phyloP scores from a whole-genome alignment of 768 basidiomycete genomes.

The Suillus occidentalis region DNA sequence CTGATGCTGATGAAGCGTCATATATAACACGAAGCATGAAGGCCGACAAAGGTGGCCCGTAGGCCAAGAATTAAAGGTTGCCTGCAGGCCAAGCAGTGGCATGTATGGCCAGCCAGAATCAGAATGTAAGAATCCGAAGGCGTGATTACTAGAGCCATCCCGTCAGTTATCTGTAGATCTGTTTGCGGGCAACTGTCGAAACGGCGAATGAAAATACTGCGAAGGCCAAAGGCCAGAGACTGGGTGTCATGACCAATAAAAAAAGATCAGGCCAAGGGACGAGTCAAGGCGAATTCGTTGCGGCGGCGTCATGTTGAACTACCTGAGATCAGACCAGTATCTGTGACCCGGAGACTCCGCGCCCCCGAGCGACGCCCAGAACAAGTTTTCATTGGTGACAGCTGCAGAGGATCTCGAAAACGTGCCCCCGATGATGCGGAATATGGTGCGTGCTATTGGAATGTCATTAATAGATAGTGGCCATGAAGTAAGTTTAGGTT shows the following conservation, averaged over 20 bases:
- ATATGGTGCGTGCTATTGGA: neutral
- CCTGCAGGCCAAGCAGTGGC: neutral
- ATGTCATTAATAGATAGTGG: neutral
- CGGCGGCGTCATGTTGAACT: neutral
- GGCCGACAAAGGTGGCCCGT: neutral
- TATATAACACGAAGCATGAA: neutral
- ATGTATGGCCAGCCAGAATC: neutral
- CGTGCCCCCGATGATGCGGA: neutral
- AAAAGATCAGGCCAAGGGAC: neutral
- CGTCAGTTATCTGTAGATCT: neutral
- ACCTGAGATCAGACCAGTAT: neutral
- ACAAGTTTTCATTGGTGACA: neutral
- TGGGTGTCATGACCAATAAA: neutral
- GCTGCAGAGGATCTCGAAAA: neutral
- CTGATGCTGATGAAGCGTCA: too few species aligned
- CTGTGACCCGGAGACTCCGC: neutral
- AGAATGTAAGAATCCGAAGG: neutral
- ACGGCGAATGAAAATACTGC: neutral
- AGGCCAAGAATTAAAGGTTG: neutral
- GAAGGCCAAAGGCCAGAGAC: neutral
- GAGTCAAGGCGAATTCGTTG: neutral
- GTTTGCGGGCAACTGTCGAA: neutral
- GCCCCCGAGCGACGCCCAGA: neutral
- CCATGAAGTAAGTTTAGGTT: neutral
- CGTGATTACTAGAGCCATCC: neutral